Base-by-base conservation (phyloP, 345 rosid species). In the Boechera retrofracta region DNA sequence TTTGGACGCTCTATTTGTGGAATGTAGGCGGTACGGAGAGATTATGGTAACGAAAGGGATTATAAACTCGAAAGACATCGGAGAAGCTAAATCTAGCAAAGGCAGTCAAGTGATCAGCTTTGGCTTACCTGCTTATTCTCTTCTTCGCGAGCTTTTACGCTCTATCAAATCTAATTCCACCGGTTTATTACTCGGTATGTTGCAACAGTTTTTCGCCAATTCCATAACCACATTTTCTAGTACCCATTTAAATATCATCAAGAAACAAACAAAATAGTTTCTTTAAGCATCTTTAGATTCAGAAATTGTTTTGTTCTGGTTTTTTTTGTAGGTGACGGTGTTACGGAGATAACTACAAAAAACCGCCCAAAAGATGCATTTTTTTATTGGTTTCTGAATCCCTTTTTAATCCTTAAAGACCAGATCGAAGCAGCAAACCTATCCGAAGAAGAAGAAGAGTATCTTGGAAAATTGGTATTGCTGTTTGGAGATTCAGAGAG, bases 331-430 rank as follows among this genome's bases (percentile, higher is more conserved):
- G 99, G 84, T 44, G 93, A 87, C 15, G 55, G 79, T 61, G 64
- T 16, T 24, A 79, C 86, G 0, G 98, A 93, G 86, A 81, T 96
- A 83, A 92, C 96, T 0, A 73, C 77, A 68, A 76, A 68, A 76
- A 93, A 89, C 83, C 87, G 93, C 12, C 98, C 99, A 0, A 92
- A 86, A 82, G 99, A 96, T 39, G 66, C 79, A 47, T 86, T 89
- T 83, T 96, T 85, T 16, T 97, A 93, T 54, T 96, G 98, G 99
- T 96, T 95, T 82, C 79, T 96, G 65, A 83, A 87, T 67, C 99
- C 99, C 7, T 85, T 96, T 69, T 60, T 96, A 83, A 81, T 93
- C 76, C 84, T 96, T 56, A 93, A 89, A 79, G 98, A 96, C 13
- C 99, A 96, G 85, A 87, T 96, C 42, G 83, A 82, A 79, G 99